Evolutionary conservation across 129 eudicot species (phyloP).

Genomic region (Saposhnikovia divaricata): DNA sequence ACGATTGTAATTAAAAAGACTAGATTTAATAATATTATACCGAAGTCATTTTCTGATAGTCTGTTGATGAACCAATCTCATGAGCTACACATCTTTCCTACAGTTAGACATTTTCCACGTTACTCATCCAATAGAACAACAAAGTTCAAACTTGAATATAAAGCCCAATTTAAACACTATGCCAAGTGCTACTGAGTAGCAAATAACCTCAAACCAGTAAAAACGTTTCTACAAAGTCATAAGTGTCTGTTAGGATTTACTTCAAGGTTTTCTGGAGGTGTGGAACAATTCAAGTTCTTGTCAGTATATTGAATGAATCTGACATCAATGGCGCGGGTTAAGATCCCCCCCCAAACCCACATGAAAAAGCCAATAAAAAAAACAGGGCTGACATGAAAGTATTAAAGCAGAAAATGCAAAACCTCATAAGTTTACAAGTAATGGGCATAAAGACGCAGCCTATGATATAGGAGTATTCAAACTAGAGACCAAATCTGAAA

Average conservation of each 20-base stretch:
- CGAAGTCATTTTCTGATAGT: conserved; percentile 87
- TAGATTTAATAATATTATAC: conserved; percentile 28
- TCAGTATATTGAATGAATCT: not conserved
- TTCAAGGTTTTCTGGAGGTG: not conserved
- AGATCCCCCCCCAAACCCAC: too few relatives aligned
- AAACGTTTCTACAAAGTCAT: not conserved
- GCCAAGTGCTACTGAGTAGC: not conserved
- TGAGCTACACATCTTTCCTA: conserved; percentile 87
- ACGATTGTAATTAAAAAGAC: not conserved
- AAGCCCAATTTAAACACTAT: not conserved
- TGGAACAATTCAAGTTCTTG: not conserved
- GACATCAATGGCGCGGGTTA: not conserved
- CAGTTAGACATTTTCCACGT: conserved; percentile 22
- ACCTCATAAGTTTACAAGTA: not conserved
- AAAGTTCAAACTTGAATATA: not conserved
- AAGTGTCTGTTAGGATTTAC: not conserved
- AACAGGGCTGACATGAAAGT: not conserved
- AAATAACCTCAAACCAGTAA: not conserved
- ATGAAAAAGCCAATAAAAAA: too few relatives aligned
- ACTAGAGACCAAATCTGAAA: not conserved
- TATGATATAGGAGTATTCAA: not conserved
- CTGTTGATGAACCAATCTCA: conserved; percentile 89
- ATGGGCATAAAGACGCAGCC: not conserved
- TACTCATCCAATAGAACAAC: conserved; percentile 6
- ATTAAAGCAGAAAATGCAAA: too few relatives aligned